Evolutionary conservation across 2,329 filamentous ascomycete genomes (phyloP).

Genomic region (Aspergillus transmontanensis): DNA sequence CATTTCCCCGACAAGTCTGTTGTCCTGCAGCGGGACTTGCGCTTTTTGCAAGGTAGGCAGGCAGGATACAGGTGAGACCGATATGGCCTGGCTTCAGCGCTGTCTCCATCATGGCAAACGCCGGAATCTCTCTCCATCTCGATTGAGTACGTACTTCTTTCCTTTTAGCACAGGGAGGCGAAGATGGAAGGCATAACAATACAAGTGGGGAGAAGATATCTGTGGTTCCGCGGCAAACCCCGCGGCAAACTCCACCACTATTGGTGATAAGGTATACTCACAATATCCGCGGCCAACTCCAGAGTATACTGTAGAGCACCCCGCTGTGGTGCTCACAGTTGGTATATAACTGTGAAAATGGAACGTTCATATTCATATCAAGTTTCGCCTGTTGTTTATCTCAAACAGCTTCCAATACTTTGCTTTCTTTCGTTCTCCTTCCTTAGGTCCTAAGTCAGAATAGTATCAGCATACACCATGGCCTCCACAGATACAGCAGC

Average conservation of each 20-base stretch:
- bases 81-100: constrained; percentile 47
- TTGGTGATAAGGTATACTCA: background rate
- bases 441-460: background rate
- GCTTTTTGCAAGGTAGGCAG: constrained; percentile 55
- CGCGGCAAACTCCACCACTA: too few relatives aligned
- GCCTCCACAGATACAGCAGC: constrained; percentile 14
- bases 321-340: background rate
- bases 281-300: background rate
- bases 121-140: background rate
- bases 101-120: constrained; percentile 9
- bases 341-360: background rate
- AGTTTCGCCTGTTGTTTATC: background rate
- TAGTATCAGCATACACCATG: constrained; percentile 5
- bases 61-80: constrained; percentile 58
- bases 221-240: background rate
- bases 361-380: background rate
- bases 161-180: background rate
- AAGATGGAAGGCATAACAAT: background rate
- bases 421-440: background rate
- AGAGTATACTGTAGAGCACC: background rate
- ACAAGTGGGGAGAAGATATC: background rate
- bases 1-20: constrained; percentile 48
- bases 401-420: background rate
- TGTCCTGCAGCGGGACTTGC: constrained; percentile 58
- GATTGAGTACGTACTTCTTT: background rate